These are phyloP conservation scores for Lyophyllum decastes DNA, from an alignment of 768 basidiomycete species.

Conservation along the genomic window DNA sequence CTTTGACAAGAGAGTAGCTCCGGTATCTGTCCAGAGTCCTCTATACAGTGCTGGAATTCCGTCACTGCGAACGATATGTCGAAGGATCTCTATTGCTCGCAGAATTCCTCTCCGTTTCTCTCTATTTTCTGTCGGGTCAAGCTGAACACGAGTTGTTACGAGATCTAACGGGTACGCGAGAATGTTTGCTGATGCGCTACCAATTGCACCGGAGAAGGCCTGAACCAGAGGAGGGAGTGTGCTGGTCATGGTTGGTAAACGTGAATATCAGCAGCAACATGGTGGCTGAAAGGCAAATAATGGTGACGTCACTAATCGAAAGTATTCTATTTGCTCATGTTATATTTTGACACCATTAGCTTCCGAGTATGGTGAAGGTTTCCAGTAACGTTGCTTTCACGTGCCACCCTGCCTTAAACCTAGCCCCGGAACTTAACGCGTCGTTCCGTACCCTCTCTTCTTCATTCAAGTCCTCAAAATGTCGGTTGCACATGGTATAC, in stretches of 20 bases:
- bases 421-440: constrained; percentile 5
- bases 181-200: constrained; percentile 51
- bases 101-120: constrained; percentile 23
- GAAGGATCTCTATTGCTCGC: constrained; percentile 39
- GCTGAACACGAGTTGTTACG: constrained; percentile 53
- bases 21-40: constrained; percentile 52
- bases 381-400: background rate
- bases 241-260: constrained; percentile 48
- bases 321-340: background rate
- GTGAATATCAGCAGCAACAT: background rate
- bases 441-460: background rate
- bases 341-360: background rate
- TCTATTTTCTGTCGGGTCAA: constrained; percentile 27
- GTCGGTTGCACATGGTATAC: constrained; percentile 72
- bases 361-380: background rate
- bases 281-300: background rate
- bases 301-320: background rate
- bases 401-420: background rate
- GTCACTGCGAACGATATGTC: constrained; percentile 35
- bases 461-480: constrained; percentile 27
- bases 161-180: constrained; percentile 61
- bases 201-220: constrained; percentile 57
- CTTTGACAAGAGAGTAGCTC: constrained; percentile 57
- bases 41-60: constrained; percentile 50
- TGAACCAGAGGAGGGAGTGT: constrained; percentile 61